A percentile compares a stretch with the other conserved stretches of the same genome.
Evolutionary conservation across 176 grass and related monocot species (phyloP).

Genomic region (Lolium multiflorum): DNA sequence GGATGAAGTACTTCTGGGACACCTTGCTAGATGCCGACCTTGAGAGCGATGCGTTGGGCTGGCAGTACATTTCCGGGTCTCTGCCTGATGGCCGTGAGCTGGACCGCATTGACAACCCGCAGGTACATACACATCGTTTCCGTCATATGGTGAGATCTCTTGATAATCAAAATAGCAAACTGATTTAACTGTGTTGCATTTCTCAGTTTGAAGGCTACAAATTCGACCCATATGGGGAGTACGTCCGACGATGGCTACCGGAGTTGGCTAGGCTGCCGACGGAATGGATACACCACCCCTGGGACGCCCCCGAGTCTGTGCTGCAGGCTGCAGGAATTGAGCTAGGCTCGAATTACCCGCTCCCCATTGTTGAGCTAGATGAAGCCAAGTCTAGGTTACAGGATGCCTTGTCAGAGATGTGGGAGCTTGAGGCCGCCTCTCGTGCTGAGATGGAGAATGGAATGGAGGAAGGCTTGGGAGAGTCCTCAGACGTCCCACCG

Average conservation of each 20-base stretch:
- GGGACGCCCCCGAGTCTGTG: slow-evolving; percentile 88
- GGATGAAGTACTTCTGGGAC: slow-evolving; percentile 99
- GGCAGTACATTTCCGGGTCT: slow-evolving; percentile 96
- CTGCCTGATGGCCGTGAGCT: slow-evolving; percentile 93
- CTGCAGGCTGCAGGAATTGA: slow-evolving; percentile 93
- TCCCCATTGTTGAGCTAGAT: slow-evolving; percentile 80
- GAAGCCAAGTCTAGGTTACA: slow-evolving; percentile 79
- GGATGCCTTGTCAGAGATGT: slow-evolving; percentile 81
- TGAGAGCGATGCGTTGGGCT: slow-evolving; percentile 94
- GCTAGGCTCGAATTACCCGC: slow-evolving; percentile 94
- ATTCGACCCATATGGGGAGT: slow-evolving; percentile 88
- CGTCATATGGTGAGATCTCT: slow-evolving; percentile 42
- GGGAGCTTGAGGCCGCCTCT: slow-evolving; percentile 86
- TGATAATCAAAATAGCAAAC: slow-evolving; percentile 32
- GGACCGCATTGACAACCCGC: slow-evolving; percentile 93
- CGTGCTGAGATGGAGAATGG: slow-evolving; percentile 85
- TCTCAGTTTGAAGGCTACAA: slow-evolving; percentile 94
- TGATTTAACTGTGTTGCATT: slow-evolving; percentile 41
- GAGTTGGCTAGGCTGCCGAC: slow-evolving; percentile 91
- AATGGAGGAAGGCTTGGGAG: slow-evolving; percentile 94
- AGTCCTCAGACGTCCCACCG: slow-evolving; percentile 75
- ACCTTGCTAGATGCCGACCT: slow-evolving; percentile 97
- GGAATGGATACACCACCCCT: slow-evolving; percentile 99
- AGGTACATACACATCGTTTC: slow-evolving; percentile 63
- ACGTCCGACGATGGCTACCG: slow-evolving; percentile 91